Evolutionary conservation across 257 asterid species (phyloP), one percentile per base, ranked within the genome.

Genomic region (Lycium ferocissimum): DNA sequence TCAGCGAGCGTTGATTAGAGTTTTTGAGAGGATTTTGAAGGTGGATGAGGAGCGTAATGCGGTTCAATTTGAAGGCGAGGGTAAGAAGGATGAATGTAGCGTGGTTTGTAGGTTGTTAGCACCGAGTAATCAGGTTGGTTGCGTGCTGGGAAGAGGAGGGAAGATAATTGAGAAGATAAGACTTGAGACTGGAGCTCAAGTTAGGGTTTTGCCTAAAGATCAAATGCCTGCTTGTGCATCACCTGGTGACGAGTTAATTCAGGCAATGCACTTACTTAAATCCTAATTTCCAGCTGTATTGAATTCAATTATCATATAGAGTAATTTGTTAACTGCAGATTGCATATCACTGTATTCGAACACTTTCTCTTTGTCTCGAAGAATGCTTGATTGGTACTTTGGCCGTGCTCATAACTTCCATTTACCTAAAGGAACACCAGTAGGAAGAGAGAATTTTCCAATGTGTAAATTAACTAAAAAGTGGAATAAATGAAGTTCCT

Each of bases 231-330:
- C 66, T 43, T 84, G 84, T 43, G 79, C 87, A 22, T 79, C 26
- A 15, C 87, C 83, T 2, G 87, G 80, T 18, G 87, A 84, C 72
- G 84, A 84, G 80, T 63, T 84, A 81, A 79, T 84, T 84, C 84
- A 84, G 87, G 87, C 59, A 79, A 40, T 84, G 18, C 65, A 20
- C 83, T 62, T 40, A 18, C 49, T 63, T 22, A 40, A 26, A 22
- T 26, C 13, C 7, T 76, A 75, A 75, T 75, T 49, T 51, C 58
- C 6, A 47, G 43, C 37, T 47, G 6, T 73, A 18, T 73, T 20
- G 80, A 45, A 47, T 73, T 75, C 38, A 75, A 0, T 75, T 40
- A 51, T 51, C 45, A 37, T 15, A 37, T 38, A 5, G 22, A 69
- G 49, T 51, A 43, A n/a, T 10, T 72, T 45, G 35, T 40, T 70